Percentiles rank a stretch among this genome's conserved stretches.
Conservation (phyloP, 2,329 filamentous ascomycete genomes). For the Boeremia lycopersici region DNA sequence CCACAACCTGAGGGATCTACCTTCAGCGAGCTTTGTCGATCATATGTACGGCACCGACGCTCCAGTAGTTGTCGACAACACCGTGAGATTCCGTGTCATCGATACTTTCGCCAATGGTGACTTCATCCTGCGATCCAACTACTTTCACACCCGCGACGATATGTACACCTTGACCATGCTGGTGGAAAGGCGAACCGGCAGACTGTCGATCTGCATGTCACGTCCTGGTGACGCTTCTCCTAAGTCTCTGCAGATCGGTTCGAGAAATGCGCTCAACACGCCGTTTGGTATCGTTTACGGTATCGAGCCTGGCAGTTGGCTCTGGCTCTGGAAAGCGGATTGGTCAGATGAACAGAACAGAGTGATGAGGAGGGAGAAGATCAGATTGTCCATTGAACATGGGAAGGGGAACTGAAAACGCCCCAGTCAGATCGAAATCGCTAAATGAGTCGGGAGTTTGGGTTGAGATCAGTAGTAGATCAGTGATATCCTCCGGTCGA, state of each 20-base stretch:
- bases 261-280: slow-evolving; percentile 13
- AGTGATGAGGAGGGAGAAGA: not conserved
- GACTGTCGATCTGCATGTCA: slow-evolving; percentile 9
- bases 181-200: slow-evolving; percentile 11
- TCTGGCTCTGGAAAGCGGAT: slow-evolving; percentile 19
- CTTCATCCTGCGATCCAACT: slow-evolving; percentile 17
- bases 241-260: not conserved
- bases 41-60: not conserved
- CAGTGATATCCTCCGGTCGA: too few relatives aligned
- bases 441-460: too few relatives aligned
- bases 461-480: too few relatives aligned
- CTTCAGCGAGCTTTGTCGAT: not conserved
- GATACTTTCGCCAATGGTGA: slow-evolving; percentile 2
- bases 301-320: slow-evolving; percentile 17
- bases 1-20: slow-evolving; percentile 7
- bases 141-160: slow-evolving; percentile 11
- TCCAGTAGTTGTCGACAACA: slow-evolving; percentile 2
- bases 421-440: too few relatives aligned
- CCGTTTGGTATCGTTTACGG: slow-evolving; percentile 19
- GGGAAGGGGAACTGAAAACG: not conserved
- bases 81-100: slow-evolving; percentile 6
- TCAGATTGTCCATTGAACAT: not conserved
- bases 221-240: not conserved
- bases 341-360: slow-evolving; percentile 1
- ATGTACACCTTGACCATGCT: slow-evolving; percentile 10